Conservation (phyloP, 139 green algal species). For the Diplosphaera chodatii region DNA sequence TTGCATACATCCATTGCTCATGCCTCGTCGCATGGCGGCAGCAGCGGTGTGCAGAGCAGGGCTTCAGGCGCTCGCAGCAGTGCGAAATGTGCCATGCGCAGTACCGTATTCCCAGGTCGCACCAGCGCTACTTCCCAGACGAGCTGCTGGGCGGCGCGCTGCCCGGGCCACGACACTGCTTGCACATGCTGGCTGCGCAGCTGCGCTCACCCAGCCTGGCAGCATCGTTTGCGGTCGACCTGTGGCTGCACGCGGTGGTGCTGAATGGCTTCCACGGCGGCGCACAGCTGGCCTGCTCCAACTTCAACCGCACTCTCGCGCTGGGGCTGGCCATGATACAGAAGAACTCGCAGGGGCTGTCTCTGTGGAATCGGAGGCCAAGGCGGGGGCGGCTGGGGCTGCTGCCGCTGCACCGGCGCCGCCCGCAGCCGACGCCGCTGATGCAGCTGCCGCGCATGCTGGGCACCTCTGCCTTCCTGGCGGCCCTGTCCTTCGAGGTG, state of each 20-base stretch:
- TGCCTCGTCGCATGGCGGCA: background rate
- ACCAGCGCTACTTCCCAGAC: background rate
- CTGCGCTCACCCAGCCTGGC: background rate
- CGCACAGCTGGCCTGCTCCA: slow-evolving; percentile 33
- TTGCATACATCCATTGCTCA: background rate
- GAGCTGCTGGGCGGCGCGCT: background rate
- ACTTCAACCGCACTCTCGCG: slow-evolving; percentile 31
- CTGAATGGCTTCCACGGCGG: slow-evolving; percentile 30
- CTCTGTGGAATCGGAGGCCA: background rate
- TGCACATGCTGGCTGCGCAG: background rate
- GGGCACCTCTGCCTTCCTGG: background rate
- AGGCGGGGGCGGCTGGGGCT: too few relatives aligned
- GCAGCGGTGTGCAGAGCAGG: background rate
- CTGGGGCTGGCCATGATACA: slow-evolving; percentile 11
- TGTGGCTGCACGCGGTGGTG: background rate
- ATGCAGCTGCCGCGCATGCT: background rate
- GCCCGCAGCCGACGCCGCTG: too few relatives aligned
- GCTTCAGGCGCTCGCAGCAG: background rate
- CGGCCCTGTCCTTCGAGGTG: background rate
- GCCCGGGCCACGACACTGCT: background rate
- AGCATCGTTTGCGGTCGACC: background rate
- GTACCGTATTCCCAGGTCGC: background rate
- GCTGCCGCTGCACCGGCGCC: background rate
- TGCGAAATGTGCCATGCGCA: background rate
- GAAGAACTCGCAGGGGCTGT: background rate